Evolutionary conservation across 129 eudicot genomes (phyloP), one percentile per base, ranked within the genome.

Genomic region (Silybum marianum): DNA sequence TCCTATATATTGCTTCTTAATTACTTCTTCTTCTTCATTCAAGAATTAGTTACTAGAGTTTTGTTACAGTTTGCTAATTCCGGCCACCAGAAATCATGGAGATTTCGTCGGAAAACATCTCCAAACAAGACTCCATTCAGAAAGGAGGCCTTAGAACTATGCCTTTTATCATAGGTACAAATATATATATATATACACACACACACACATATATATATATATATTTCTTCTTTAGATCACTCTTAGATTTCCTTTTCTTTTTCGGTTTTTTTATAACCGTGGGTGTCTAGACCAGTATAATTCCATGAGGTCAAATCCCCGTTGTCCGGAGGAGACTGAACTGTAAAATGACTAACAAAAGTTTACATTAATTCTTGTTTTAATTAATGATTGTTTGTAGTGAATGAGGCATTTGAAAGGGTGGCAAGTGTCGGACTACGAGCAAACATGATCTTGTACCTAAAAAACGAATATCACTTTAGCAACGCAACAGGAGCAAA

Each of bases 131-230:
- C 1, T 36, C 69, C 2, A 66, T 26, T 34, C 58, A 68, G 30
- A 85, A 80, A 85, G 95, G 95, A 62, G 95, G 95, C 69, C 63
- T 91, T 67, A 83, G 73, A 44, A 88, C 95, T 82, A 91, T 91
- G 90, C 95, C 95, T 58, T 91, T 86, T 76, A 71, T 91, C 28
- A 88, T 90, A 82, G 90, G 95, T 88, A 69, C 28, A 66, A 32
- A 1, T 3, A 69, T n/a, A 9, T 22, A 39, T 66, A 32, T 32
- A 32, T 32, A 26, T 26, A 26, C 2, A 26, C 2, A 26, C 2
- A 26, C 2, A 26, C 2, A 26, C 2, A 26, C 2, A 26, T 26
- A 32, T 32, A 32, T 32, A 32, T 32, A 32, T 3, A 32, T 32
- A 32, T 32, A 32, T 26, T 21, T 48, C 39, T 48, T 30, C 9